Base-by-base conservation (phyloP, 2,329 filamentous ascomycete species). In the Ascochyta koolunga region DNA sequence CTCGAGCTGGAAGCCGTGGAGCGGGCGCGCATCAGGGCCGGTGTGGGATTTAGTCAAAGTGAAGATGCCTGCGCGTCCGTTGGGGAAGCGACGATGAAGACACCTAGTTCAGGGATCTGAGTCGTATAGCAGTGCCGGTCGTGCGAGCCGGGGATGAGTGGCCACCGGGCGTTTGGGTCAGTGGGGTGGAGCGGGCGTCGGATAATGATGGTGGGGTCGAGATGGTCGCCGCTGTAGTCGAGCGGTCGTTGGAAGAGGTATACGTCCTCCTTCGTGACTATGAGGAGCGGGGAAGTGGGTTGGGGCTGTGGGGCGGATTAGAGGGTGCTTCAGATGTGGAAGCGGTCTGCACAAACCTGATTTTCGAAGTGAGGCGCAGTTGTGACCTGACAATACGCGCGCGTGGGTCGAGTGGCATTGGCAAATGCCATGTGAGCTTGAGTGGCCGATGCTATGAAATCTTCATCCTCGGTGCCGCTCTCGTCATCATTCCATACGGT, bases 81-180 rank as follows among this genome's bases (percentile, higher is more conserved):
- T 82, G 86, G 82, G 10, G 86, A 87, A 0, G 82, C 90, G 1
- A 88, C 76, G 3, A 90, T 78, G 8, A 92, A 82, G 13, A 92
- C 77, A n/a, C 81, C 87, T 1, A 95, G 77, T 62, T 90, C 86
- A 0, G 88, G 87, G 1, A 93, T 84, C 44, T 86, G 80, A 0
- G 82, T 76, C 32, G 85, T 73, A 79, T 89, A 85, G 73, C 82
- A 87, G 19, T 90, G 73, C 7, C 85, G 81, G 59, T 86, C 64
- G 21, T 50, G 53, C 13, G 75, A 66, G 37, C 33, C 40, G 16
- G 56, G 33, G 7, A 37, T 36, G 21, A 42, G 31, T 3, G 41
- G n/a, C 40, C 45, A 47, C 3, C 25, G 31, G 10, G n/a, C 43
- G 2, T 42, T 31, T 3, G 19, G 32, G 11, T 58, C 37, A 1